These are phyloP conservation scores for Viola odorata DNA, from an alignment of 345 rosid genomes.

Conservation along the genomic window DNA sequence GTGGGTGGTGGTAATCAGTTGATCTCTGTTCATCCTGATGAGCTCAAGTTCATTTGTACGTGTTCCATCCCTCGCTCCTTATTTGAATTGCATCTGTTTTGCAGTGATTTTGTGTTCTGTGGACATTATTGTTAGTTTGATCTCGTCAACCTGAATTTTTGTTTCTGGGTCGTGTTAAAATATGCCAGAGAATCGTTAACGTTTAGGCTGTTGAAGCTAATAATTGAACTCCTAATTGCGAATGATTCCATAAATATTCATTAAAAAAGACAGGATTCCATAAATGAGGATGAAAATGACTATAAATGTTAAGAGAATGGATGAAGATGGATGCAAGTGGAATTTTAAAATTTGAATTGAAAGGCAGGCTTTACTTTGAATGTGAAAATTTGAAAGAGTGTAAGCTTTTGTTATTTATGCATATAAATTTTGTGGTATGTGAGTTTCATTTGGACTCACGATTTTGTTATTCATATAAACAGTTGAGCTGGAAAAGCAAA, in stretches of 20 bases:
- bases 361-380: not conserved
- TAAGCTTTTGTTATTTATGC: no score
- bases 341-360: not conserved
- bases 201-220: no score
- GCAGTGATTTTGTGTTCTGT: no score
- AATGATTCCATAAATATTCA: no score
- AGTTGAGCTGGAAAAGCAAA: constrained; percentile 72
- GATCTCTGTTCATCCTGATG: constrained; percentile 90
- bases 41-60: constrained; percentile 79
- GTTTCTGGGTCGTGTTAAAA: no score
- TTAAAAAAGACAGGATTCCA: no score
- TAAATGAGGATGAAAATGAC: no score
- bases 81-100: no score
- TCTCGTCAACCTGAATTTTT: not conserved
- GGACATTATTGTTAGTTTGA: not conserved
- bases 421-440: not conserved
- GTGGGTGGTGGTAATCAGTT: constrained; percentile 57
- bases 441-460: constrained; percentile 14
- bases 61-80: not conserved
- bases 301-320: no score
- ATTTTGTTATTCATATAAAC: constrained; percentile 17
- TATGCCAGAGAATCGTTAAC: no score
- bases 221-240: no score
- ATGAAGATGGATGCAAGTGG: no score
- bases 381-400: not conserved